Percentiles rank a stretch among this genome's conserved stretches.
phyloP scores from a whole-genome alignment of 1,139 yeast species.

The Suhomyces maxii region DNA sequence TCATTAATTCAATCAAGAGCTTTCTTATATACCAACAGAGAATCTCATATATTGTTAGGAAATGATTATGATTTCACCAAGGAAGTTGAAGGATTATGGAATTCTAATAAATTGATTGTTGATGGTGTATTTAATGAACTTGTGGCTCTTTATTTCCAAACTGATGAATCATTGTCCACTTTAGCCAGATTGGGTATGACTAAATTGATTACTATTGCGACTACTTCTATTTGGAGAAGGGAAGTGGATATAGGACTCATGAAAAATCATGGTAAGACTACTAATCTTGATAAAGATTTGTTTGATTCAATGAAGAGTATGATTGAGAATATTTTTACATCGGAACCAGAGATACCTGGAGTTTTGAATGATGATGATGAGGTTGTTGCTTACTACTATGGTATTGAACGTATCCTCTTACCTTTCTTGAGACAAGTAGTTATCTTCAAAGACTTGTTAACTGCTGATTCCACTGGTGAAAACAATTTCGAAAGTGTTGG shows the following conservation, averaged over 20 bases:
- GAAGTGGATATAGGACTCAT: background rate
- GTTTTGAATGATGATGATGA: background rate
- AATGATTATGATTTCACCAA: conserved; percentile 15
- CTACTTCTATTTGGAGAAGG: conserved; percentile 21
- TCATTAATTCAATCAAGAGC: conserved; percentile 39
- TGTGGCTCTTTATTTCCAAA: conserved; percentile 42
- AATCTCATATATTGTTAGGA: conserved; percentile 5
- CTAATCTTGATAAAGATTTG: background rate
- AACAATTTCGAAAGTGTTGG: conserved; percentile 21
- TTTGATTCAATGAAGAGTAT: background rate
- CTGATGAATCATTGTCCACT: conserved; percentile 43
- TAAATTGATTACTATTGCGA: conserved; percentile 26
- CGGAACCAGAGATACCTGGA: background rate
- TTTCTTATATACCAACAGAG: conserved; percentile 19
- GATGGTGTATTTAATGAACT: conserved; percentile 41
- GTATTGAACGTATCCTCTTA: conserved; percentile 31
- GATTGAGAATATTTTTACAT: background rate
- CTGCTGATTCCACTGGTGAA: conserved; percentile 28
- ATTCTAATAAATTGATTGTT: conserved; percentile 18
- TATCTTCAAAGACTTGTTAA: conserved; percentile 36
- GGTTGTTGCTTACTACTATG: conserved; percentile 17
- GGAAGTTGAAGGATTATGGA: conserved; percentile 29
- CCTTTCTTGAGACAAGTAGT: conserved; percentile 40
- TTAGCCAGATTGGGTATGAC: conserved; percentile 32
- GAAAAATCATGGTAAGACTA: background rate